Base-by-base conservation (phyloP, 1,284 basidiomycete species). In the Takashimella koratensis region DNA sequence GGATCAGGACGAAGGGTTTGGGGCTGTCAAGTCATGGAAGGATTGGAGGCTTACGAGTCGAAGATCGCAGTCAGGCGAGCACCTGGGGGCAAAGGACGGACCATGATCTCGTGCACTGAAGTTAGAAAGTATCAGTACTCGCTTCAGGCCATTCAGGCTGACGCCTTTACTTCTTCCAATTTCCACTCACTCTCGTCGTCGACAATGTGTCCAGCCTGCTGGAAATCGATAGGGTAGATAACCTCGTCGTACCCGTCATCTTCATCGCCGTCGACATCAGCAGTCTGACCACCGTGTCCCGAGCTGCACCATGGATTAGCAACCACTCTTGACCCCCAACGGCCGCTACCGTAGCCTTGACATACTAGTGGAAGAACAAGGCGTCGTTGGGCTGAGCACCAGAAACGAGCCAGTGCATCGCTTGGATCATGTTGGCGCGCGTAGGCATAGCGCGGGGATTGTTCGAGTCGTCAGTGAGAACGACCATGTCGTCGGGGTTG, bases 51-150 rank as follows among this genome's bases (percentile, higher is more conserved):
- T 51, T n/a, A 67, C 43, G 77, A 79, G 61, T 94, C 90, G 65
- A 89, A 93, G 61, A 93, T 90, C 23, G 88, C 85, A 4, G 91
- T 94, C 43, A 95, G 77, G 42, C 92, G 86, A 68, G 89, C 92
- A 0, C 92, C 91, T 22, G 84, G 71, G 24, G 90, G 90, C 2
- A 95, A 80, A 13, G 84, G 81, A 30, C 52, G 51, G 46, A 78
- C 77, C 63, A 91, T 81, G 51, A 88, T 83, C 1, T 58, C 62
- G 54, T 74, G 73, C 59, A 60, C 49, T 54, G 48, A 5, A 4
- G 16, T 21, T 8, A 36, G 30, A 16, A 8, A 8, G 16, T 36
- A 36, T n/a, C n/a, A n/a, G n/a, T n/a, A n/a, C n/a, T n/a, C n/a
- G n/a, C n/a, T n/a, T n/a, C n/a, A n/a, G n/a, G n/a, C n/a, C n/a